These are phyloP conservation scores for Nevesoporus exiguus DNA, from an alignment of 768 basidiomycete species.

Conservation along the genomic window DNA sequence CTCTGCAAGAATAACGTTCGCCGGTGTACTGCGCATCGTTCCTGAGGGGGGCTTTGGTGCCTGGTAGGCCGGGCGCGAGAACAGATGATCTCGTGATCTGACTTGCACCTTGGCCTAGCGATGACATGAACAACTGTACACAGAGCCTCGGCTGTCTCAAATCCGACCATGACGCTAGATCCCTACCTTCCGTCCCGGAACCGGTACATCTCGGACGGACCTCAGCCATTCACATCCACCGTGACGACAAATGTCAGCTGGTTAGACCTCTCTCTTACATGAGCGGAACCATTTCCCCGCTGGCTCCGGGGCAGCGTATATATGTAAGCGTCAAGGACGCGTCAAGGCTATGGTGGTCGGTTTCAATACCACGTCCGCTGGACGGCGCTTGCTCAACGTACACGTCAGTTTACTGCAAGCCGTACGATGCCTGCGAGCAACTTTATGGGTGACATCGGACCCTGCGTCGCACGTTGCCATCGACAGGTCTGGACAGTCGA, in stretches of 20 bases:
- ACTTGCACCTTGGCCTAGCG: background rate
- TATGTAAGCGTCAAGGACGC: background rate
- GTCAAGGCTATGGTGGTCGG: background rate
- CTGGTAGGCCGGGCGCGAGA: slow-evolving; percentile 38
- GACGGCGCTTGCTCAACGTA: background rate
- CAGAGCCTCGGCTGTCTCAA: background rate
- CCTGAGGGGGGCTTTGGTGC: slow-evolving; percentile 59
- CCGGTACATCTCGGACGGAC: background rate
- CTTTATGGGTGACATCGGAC: background rate
- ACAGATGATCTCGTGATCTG: too few species aligned
- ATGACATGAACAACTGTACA: background rate
- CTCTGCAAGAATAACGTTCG: background rate
- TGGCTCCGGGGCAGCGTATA: background rate
- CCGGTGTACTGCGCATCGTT: slow-evolving; percentile 49
- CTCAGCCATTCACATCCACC: background rate
- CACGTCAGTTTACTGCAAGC: slow-evolving; percentile 20
- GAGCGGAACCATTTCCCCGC: background rate
- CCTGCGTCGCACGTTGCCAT: background rate
- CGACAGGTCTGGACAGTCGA: slow-evolving; percentile 38
- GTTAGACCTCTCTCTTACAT: background rate
- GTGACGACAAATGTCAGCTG: background rate
- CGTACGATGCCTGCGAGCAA: slow-evolving; percentile 8
- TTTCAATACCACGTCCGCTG: background rate
- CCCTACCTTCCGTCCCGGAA: background rate
- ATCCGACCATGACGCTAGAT: background rate